These are phyloP conservation scores for Podila minutissima DNA, from an alignment of 192 early-diverging fungal genomes.

Conservation along the genomic window DNA sequence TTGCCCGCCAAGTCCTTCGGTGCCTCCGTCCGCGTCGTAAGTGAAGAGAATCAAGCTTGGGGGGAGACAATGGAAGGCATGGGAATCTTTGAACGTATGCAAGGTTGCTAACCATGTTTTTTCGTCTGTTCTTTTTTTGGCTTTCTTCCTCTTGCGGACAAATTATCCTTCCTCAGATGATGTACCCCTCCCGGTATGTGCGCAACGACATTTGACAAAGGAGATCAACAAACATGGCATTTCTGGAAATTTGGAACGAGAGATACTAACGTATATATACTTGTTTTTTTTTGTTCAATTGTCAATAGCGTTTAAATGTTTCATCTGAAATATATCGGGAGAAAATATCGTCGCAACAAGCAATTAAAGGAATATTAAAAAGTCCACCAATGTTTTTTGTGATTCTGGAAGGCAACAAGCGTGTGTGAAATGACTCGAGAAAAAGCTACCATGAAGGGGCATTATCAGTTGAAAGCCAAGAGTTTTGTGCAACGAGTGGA, in stretches of 20 bases:
- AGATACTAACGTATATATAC: slow-evolving; percentile 1
- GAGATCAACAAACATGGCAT: too few relatives aligned
- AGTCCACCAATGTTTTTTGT: too few relatives aligned
- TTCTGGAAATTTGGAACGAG: background rate
- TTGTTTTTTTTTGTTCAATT: slow-evolving; percentile 4
- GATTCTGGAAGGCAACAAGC: too few relatives aligned
- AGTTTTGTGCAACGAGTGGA: too few relatives aligned
- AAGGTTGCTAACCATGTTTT: slow-evolving; percentile 6
- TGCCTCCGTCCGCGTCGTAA: slow-evolving; percentile 90
- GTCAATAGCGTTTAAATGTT: slow-evolving; percentile 46
- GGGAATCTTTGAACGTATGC: background rate
- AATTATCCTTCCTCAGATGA: slow-evolving; percentile 69
- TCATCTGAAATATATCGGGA: slow-evolving; percentile 20
- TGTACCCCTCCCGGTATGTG: slow-evolving; percentile 91
- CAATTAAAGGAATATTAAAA: background rate
- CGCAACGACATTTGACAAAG: slow-evolving; percentile 32
- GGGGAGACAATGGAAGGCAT: background rate
- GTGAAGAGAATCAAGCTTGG: slow-evolving; percentile 27
- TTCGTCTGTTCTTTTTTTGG: background rate
- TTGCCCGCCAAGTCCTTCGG: slow-evolving; percentile 96
- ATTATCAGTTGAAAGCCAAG: too few relatives aligned
- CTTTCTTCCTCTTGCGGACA: background rate
- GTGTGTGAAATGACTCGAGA: too few relatives aligned
- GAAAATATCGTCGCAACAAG: slow-evolving; percentile 4
- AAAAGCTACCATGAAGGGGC: too few relatives aligned